phyloP scores from a whole-genome alignment of 2,329 filamentous ascomycete species.

The Corynespora cassiicola region DNA sequence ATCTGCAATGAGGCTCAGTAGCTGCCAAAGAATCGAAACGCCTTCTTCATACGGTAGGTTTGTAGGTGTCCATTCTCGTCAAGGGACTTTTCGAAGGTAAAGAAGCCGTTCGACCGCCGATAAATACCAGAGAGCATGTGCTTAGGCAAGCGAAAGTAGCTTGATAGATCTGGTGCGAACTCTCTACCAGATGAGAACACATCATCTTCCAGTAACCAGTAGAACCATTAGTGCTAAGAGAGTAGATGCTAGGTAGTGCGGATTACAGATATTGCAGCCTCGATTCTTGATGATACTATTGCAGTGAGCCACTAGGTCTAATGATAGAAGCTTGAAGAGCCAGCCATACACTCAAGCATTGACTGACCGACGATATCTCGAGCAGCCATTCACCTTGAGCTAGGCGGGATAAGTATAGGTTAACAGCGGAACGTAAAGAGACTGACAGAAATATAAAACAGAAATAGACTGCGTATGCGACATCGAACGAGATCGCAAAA shows the following conservation, averaged over 20 bases:
- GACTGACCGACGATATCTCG: no score
- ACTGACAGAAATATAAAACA: slow-evolving; percentile 3
- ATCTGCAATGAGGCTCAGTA: slow-evolving; percentile 4
- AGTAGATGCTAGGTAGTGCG: no score
- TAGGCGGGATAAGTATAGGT: no score
- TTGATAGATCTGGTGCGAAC: slow-evolving; percentile 12
- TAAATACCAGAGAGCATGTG: slow-evolving; percentile 16
- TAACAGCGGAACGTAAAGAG: no score
- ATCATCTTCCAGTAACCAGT: no score
- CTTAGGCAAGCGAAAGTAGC: slow-evolving; percentile 16
- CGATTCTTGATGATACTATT: neutral
- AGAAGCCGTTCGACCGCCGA: slow-evolving; percentile 23
- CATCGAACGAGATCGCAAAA: no score
- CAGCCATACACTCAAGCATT: no score
- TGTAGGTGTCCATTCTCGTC: slow-evolving; percentile 8
- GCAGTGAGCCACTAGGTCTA: neutral
- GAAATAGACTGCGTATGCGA: slow-evolving; percentile 1
- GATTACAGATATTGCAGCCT: no score
- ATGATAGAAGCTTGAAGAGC: neutral
- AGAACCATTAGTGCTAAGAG: no score
- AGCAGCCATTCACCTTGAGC: no score
- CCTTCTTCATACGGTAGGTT: slow-evolving; percentile 5
- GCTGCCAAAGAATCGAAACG: neutral
- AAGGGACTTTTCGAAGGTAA: slow-evolving; percentile 9
- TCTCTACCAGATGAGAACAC: no score